Percentiles rank a stretch among this genome's conserved stretches.
These are phyloP conservation scores for Houttuynia cordata DNA, from an alignment of 164 flowering plant species.

Conservation along the genomic window DNA sequence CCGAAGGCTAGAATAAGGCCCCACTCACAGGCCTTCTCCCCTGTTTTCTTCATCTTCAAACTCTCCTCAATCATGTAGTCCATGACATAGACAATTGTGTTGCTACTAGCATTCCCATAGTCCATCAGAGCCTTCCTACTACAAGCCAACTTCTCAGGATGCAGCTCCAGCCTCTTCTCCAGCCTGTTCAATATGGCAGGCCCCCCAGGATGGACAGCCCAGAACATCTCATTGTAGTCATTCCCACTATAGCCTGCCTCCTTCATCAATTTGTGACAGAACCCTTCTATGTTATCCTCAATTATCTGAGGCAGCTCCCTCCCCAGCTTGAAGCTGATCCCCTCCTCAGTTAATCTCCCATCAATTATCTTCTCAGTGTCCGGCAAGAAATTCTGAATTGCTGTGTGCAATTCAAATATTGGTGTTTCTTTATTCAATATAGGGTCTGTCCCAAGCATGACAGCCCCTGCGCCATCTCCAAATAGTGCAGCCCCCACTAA, in stretches of 20 bases:
- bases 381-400: constrained; percentile 69
- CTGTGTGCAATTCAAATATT: constrained; percentile 68
- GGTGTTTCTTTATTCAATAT: constrained; percentile 34
- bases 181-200: constrained; percentile 81
- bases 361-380: constrained; percentile 74
- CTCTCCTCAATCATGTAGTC: constrained; percentile 82
- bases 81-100: constrained; percentile 84
- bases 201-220: constrained; percentile 98
- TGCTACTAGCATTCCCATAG: constrained; percentile 91
- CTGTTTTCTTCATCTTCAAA: constrained; percentile 28
- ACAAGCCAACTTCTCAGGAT: constrained; percentile 57
- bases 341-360: constrained; percentile 78
- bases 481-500: constrained; percentile 84
- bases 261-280: constrained; percentile 49
- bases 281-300: constrained; percentile 66
- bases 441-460: constrained; percentile 71
- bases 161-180: constrained; percentile 70
- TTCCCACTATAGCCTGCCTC: constrained; percentile 22
- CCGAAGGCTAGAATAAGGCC: constrained; percentile 91
- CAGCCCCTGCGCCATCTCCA: constrained; percentile 95
- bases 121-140: constrained; percentile 79
- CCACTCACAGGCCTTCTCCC: constrained; percentile 33
- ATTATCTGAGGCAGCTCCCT: constrained; percentile 84
- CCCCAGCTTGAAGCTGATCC: constrained; percentile 70
- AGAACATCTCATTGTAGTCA: constrained; percentile 68